phyloP scores from a whole-genome alignment of 768 basidiomycete genomes.

The Mycena galopus region DNA sequence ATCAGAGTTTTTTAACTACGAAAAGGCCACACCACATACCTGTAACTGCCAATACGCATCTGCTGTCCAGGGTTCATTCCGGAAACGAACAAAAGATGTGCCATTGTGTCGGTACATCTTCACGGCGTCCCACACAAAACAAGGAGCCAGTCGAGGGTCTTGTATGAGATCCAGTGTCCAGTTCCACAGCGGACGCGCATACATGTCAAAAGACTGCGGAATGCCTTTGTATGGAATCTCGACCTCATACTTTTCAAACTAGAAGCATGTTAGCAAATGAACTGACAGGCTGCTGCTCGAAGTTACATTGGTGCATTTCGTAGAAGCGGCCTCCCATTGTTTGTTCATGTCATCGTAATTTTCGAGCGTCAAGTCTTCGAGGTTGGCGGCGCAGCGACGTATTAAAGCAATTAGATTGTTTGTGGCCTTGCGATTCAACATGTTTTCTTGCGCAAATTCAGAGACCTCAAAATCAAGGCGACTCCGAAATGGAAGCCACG shows the following conservation, averaged over 20 bases:
- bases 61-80: not conserved
- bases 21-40: not conserved
- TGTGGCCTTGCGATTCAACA: not conserved
- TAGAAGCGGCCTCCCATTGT: not conserved
- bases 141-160: not conserved
- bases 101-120: not conserved
- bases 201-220: not conserved
- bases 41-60: not conserved
- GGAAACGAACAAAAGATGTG: not conserved
- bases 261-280: not conserved
- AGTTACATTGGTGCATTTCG: not conserved
- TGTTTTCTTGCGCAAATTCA: not conserved
- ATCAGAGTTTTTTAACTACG: not conserved
- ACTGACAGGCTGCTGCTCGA: no score
- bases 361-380: not conserved
- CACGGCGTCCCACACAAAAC: not conserved
- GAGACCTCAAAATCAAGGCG: not conserved
- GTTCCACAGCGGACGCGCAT: not conserved
- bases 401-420: not conserved
- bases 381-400: not conserved
- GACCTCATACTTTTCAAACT: not conserved
- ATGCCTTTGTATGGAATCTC: not conserved
- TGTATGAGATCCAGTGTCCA: not conserved
- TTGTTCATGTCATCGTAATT: not conserved
- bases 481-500: not conserved